phyloP scores from a whole-genome alignment of 176 grass and related monocot species.

The Bonia amplexicaulis region DNA sequence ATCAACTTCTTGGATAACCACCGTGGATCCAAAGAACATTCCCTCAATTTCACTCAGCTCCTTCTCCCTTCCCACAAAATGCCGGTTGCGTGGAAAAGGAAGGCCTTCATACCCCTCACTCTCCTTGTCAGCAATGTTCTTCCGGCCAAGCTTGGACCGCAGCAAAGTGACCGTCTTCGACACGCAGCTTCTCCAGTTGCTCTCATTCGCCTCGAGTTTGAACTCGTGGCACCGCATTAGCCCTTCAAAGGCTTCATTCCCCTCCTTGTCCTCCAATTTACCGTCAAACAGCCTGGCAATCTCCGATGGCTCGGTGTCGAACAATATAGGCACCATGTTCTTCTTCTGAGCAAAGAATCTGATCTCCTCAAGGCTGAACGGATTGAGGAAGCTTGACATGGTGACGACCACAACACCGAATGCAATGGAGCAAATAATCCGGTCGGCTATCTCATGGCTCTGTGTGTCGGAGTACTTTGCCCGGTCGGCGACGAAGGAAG shows the following conservation, averaged over 20 bases:
- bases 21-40: conserved; percentile 60
- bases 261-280: conserved; percentile 86
- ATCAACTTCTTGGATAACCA: conserved; percentile 75
- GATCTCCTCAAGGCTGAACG: conserved; percentile 87
- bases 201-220: conserved; percentile 86
- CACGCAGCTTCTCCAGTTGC: conserved; percentile 77
- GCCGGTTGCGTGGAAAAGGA: conserved; percentile 67
- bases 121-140: conserved; percentile 69
- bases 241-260: conserved; percentile 82
- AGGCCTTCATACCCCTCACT: conserved; percentile 47
- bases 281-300: conserved; percentile 63
- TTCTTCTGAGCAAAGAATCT: conserved; percentile 98
- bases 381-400: conserved; percentile 78
- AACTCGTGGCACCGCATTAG: conserved; percentile 79
- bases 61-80: conserved; percentile 95
- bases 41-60: conserved; percentile 84
- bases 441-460: conserved; percentile 86
- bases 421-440: conserved; percentile 78
- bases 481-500: conserved; percentile 83
- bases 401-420: conserved; percentile 81
- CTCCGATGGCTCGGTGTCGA: conserved; percentile 61
- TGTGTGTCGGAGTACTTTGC: conserved; percentile 84
- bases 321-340: conserved; percentile 82
- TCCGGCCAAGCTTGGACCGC: conserved; percentile 81
- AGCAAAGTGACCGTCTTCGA: conserved; percentile 51